Evolutionary conservation across 2,329 filamentous ascomycete genomes (phyloP).

Genomic region (Neurospora crassa): DNA sequence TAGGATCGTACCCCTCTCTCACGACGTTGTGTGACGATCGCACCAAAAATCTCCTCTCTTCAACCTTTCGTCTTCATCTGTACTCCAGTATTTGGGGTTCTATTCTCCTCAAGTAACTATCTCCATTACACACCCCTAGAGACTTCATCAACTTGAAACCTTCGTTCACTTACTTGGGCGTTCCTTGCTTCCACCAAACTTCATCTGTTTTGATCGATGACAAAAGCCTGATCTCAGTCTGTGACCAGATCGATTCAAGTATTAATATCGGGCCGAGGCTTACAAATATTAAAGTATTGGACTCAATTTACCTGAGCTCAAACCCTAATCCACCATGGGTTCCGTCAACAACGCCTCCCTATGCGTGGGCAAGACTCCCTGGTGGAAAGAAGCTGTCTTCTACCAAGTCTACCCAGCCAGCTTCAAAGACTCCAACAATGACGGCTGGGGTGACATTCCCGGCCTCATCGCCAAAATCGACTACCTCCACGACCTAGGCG

Average conservation of each 20-base stretch:
- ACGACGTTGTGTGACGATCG: not conserved
- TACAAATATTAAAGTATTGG: not conserved
- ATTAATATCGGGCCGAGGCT: not conserved
- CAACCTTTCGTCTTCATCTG: not conserved
- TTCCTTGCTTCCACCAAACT: not conserved
- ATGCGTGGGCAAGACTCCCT: constrained; percentile 8
- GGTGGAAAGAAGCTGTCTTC: constrained; percentile 17
- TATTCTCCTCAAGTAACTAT: not conserved
- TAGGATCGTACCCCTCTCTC: not conserved
- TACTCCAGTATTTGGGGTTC: not conserved
- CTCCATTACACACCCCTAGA: not conserved
- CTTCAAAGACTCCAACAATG: constrained; percentile 48
- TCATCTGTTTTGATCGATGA: not conserved
- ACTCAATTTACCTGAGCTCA: not conserved
- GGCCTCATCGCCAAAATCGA: constrained; percentile 56
- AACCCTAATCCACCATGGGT: not conserved
- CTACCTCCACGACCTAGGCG: constrained; percentile 51
- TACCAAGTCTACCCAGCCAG: constrained; percentile 47
- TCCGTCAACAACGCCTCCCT: not conserved
- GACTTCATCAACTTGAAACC: not conserved
- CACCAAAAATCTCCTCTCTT: not conserved
- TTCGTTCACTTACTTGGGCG: not conserved
- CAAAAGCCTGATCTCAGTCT: not conserved
- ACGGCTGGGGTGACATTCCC: constrained; percentile 55
- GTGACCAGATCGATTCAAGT: not conserved